Base-by-base conservation (phyloP, 257 asterid species). In the Solanum pinnatisectum region DNA sequence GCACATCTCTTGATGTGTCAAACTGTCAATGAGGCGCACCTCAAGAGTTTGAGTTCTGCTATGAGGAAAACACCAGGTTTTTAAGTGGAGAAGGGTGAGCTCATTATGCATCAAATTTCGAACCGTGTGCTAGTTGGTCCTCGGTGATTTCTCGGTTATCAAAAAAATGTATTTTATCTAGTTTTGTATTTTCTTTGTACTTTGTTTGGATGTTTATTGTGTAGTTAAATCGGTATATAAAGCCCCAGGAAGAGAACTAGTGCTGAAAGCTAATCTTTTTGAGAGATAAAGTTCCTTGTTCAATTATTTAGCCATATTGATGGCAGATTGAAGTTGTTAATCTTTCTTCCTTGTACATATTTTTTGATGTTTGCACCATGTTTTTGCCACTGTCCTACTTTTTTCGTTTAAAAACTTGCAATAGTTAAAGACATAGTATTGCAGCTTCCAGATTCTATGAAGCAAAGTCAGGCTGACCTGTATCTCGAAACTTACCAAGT, bases 401-500 rank as follows among this genome's bases (percentile, higher is more conserved):
- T 65, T 79, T 77, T 40, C 5, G 33, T 73, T 60, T 56, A 73
- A 42, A 72, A 88, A 71, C 42, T 40, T 87, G 67, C 27, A 37
- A 49, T 27, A 46, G 56, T 83, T 88, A 72, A 65, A 84, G 40
- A 81, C 68, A 46, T 18, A 81, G 70, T 87, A 70, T 91, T 71
- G 87, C 98, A 97, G 99, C 99, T 95, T 91, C 99, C 99, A 93
- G 99, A 96, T 91, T 93, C 98, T 49, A 95, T 96, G 98, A 95
- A 95, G 96, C 98, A 96, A 87, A 96, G 94, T 87, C 99, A 97
- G 92, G 99, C 99, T 79, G 99, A 97, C 86, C 90, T 97, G 84
- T 97, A 97, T 90, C 93, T 97, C 14, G 98, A 97, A 94, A 97
- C 99, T 72, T 97, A 97, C 92, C 99, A 97, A 97, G 99, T 97